Percentiles rank a stretch among this genome's conserved stretches.
Conservation (phyloP, 2,329 filamentous ascomycete species). For the Shiraia bambusicola region DNA sequence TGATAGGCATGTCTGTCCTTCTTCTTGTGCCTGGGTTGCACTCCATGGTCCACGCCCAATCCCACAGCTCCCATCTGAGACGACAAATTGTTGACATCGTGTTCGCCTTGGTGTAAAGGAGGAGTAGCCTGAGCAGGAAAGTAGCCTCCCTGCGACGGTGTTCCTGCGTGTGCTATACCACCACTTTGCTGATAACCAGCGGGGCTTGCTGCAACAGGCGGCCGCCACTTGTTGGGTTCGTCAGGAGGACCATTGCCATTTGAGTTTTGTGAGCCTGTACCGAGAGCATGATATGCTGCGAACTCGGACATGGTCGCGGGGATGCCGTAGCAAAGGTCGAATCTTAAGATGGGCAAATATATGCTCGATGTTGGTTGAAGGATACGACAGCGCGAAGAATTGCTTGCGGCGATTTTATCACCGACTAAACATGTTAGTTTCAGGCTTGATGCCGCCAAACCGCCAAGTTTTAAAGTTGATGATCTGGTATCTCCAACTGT, state of each 20-base stretch:
- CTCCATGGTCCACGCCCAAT: constrained; percentile 45
- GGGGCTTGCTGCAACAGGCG: constrained; percentile 48
- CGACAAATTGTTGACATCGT: constrained; percentile 36
- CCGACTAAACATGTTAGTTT: constrained; percentile 10
- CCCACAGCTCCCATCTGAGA: constrained; percentile 33
- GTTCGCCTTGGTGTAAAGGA: constrained; percentile 26
- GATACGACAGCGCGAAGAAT: constrained; percentile 10
- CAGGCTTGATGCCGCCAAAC: constrained; percentile 9
- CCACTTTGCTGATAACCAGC: constrained; percentile 48
- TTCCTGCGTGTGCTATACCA: constrained; percentile 32
- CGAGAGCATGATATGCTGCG: constrained; percentile 41
- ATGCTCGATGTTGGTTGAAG: constrained; percentile 10
- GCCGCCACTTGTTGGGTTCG: constrained; percentile 40
- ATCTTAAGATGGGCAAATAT: too few relatives aligned
- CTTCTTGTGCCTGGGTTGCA: constrained; percentile 67
- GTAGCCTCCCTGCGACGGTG: constrained; percentile 42
- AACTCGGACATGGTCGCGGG: constrained; percentile 41
- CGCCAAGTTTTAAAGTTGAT: constrained; percentile 24
- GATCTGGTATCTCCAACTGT: constrained; percentile 33
- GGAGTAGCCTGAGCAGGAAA: constrained; percentile 43
- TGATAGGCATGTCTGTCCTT: constrained; percentile 95
- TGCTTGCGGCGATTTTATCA: constrained; percentile 26
- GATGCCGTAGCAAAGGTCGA: constrained; percentile 10
- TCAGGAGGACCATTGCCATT: constrained; percentile 31
- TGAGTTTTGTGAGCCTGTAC: constrained; percentile 31